phyloP scores from a whole-genome alignment of 495 filamentous ascomycete species.

The Pyrenula aspistea region DNA sequence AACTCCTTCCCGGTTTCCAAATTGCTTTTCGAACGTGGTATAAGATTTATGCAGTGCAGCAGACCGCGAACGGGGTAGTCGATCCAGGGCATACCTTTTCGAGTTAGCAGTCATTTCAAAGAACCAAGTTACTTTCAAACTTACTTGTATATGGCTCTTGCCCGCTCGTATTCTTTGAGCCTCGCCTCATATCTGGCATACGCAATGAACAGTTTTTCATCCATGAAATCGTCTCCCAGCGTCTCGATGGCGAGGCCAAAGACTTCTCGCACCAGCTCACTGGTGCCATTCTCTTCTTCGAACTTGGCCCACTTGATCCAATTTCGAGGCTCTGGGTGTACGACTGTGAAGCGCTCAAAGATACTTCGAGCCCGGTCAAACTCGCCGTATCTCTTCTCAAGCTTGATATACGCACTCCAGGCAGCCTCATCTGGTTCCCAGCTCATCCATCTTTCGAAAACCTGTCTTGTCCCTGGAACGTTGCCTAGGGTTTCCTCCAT shows the following conservation, averaged over 20 bases:
- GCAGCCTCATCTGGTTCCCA: conserved; percentile 96
- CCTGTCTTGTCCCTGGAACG: conserved; percentile 80
- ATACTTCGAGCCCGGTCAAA: conserved; percentile 74
- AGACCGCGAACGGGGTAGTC: conserved; percentile 78
- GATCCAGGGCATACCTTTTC: conserved; percentile 87
- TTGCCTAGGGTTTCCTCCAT: conserved; percentile 97
- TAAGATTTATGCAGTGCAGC: conserved; percentile 79
- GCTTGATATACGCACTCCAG: conserved; percentile 90
- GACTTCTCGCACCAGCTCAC: conserved; percentile 83
- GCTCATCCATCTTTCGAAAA: conserved; percentile 96
- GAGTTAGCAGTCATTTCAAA: too few species aligned
- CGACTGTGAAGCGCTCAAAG: conserved; percentile 81
- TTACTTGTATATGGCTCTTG: conserved; percentile 97
- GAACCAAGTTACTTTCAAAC: too few species aligned
- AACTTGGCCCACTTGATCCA: conserved; percentile 99
- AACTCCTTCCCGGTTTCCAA: conserved; percentile 83
- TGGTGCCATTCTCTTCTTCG: conserved; percentile 88
- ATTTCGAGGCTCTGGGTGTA: conserved; percentile 89
- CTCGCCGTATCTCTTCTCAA: conserved; percentile 91
- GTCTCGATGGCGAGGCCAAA: conserved; percentile 83
- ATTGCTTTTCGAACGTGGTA: conserved; percentile 97
- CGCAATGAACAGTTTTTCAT: conserved; percentile 86
- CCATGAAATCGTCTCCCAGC: conserved; percentile 90
- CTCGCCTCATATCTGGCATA: conserved; percentile 90
- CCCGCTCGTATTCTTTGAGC: conserved; percentile 87